Evolutionary conservation across 192 early-diverging fungal genomes (phyloP), one percentile per base, ranked within the genome.

Genomic region (Umbelopsis sp.): DNA sequence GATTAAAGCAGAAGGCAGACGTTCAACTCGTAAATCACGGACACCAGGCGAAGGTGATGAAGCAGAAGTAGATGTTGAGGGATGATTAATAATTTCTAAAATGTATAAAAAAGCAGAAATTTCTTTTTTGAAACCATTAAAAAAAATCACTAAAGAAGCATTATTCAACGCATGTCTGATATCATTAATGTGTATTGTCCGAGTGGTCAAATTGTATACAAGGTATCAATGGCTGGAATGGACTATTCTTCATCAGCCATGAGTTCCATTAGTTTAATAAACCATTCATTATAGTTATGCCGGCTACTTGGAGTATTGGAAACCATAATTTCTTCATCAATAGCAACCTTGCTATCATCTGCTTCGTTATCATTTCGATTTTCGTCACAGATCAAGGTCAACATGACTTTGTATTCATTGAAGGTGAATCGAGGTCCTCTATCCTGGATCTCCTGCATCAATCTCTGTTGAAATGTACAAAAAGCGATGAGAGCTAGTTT

Each of bases 391-490:
- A 93, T 87, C 66, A 94, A 78, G 68, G 88, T 88, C 29, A 97
- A 54, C 66, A 95, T 79, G n/a, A 84, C 81, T 31, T 85, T 85
- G 81, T 94, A 95, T 72, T 95, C 90, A 54, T 97, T 93, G 81
- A 92, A 91, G 20, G 90, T 85, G 76, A 93, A 95, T 34, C 74
- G 21, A 1, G 82, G 67, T 31, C 86, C 79, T 29, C 83, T 82
- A 32, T 90, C 83, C 20, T 84, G 82, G 43, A 92, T 87, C 47
- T 84, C 83, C 29, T 85, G 38, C 54, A 72, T 66, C 36, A 77
- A 56, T 29, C 54, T 45, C 69, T 74, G 41, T 36, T 72, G 25
- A 14, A 9, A 32, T 49, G 26, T 31, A 11, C 20, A 38, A 45
- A 56, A 14, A 34, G 24, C 36, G 17, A 44, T 29, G 29, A 25